A percentile compares a stretch with the other conserved stretches of the same genome.
These are phyloP conservation scores for Candida schatavii DNA, from an alignment of 805 yeast species.

Conservation along the genomic window DNA sequence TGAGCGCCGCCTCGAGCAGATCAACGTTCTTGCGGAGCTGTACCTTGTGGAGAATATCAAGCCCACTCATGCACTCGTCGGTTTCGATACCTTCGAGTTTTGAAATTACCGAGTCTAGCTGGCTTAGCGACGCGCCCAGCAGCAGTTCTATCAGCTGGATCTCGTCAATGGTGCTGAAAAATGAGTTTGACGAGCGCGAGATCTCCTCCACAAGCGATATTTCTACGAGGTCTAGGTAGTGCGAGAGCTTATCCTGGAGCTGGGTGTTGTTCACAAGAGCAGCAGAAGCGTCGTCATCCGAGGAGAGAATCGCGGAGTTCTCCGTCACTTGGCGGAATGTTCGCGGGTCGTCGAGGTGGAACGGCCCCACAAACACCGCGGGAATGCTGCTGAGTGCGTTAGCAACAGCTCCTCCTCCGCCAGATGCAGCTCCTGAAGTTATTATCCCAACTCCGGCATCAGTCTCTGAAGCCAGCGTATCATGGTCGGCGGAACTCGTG, in stretches of 20 bases:
- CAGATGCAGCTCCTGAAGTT: too few relatives aligned
- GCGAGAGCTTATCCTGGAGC: constrained; percentile 75
- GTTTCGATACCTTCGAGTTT: constrained; percentile 47
- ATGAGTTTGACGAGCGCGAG: constrained; percentile 77
- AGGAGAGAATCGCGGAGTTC: constrained; percentile 44
- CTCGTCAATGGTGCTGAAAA: constrained; percentile 81
- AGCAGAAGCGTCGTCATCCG: constrained; percentile 21
- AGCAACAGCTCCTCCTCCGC: neutral
- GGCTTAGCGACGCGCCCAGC: constrained; percentile 49
- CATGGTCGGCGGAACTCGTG: neutral
- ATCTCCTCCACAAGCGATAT: constrained; percentile 77
- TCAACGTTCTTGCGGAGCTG: constrained; percentile 58
- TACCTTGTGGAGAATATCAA: constrained; percentile 47
- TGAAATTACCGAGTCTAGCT: constrained; percentile 44
- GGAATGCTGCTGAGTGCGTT: constrained; percentile 48
- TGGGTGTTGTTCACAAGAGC: constrained; percentile 48
- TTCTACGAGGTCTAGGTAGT: constrained; percentile 83
- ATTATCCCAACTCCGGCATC: neutral
- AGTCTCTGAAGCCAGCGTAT: neutral
- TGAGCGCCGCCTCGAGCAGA: constrained; percentile 57
- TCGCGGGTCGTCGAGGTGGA: constrained; percentile 85
- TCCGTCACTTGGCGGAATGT: constrained; percentile 73
- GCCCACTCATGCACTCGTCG: constrained; percentile 49
- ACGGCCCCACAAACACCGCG: constrained; percentile 60
- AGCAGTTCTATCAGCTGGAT: constrained; percentile 59